Conservation (phyloP, 148 eudicot species). For the Heliamphora exappendiculata region DNA sequence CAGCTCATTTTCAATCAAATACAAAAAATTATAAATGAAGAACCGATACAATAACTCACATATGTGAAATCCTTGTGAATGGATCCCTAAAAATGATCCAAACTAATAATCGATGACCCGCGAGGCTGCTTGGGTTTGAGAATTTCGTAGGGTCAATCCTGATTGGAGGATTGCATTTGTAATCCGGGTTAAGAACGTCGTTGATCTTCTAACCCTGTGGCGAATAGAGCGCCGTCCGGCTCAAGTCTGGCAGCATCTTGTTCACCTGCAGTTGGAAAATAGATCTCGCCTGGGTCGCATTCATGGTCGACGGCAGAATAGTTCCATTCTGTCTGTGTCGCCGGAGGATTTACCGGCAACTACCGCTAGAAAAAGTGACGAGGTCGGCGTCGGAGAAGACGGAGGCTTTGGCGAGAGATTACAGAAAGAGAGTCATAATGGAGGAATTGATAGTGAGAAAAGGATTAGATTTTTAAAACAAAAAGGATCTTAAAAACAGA, state of each 20-base stretch:
- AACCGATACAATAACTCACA: no score
- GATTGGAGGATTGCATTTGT: slow-evolving; percentile 64
- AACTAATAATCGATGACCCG: no score
- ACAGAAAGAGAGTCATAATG: slow-evolving; percentile 19
- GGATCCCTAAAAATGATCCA: no score
- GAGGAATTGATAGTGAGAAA: slow-evolving; percentile 21
- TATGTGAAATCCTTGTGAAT: no score
- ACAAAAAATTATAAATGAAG: no score
- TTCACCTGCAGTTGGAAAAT: slow-evolving; percentile 68
- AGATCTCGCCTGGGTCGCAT: slow-evolving; percentile 46
- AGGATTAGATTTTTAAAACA: no score
- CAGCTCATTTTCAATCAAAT: no score
- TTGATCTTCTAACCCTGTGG: slow-evolving; percentile 76
- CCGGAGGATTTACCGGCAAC: not conserved
- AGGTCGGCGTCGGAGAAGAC: slow-evolving; percentile 9
- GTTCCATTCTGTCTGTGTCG: slow-evolving; percentile 42
- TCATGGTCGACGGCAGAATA: slow-evolving; percentile 64
- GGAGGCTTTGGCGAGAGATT: slow-evolving; percentile 1
- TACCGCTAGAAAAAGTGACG: not conserved
- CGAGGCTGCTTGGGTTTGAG: slow-evolving; percentile 62
- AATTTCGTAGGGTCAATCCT: slow-evolving; percentile 52
- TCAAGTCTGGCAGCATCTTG: slow-evolving; percentile 78
- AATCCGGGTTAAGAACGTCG: slow-evolving; percentile 58
- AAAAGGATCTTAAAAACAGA: no score
- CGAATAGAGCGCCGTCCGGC: slow-evolving; percentile 61